Percentiles rank a stretch among this genome's conserved stretches.
These are phyloP conservation scores for Vicia sativa DNA, from an alignment of 306 rosid species.

Conservation along the genomic window DNA sequence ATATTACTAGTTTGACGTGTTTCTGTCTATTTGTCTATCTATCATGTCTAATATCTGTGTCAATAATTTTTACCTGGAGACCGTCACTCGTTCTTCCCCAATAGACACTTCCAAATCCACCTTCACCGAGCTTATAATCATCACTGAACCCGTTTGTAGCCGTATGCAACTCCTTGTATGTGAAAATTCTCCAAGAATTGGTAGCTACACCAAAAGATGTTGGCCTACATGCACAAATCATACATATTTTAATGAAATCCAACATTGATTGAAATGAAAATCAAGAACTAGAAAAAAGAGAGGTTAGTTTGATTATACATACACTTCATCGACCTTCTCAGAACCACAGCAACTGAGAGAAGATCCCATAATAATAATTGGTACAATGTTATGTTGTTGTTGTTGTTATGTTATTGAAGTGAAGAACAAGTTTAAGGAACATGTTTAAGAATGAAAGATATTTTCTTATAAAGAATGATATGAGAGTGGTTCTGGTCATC, in stretches of 20 bases:
- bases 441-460: conserved; percentile 30
- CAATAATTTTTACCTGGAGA: conserved; percentile 51
- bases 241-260: not conserved
- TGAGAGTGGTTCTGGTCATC: not conserved
- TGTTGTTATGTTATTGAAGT: conserved; percentile 22
- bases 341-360: conserved; percentile 62
- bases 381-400: not conserved
- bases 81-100: conserved; percentile 85
- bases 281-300: not conserved
- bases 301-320: conserved; percentile 16
- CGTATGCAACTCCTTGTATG: conserved; percentile 77
- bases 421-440: conserved; percentile 20
- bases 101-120: conserved; percentile 88
- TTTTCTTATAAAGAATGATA: conserved; percentile 38
- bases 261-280: not conserved
- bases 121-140: conserved; percentile 81
- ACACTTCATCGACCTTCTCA: conserved; percentile 71
- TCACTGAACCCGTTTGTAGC: conserved; percentile 86
- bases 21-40: too few species aligned
- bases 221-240: conserved; percentile 42
- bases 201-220: conserved; percentile 46
- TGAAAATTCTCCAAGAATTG: conserved; percentile 78
- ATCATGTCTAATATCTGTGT: not conserved
- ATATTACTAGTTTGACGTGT: too few species aligned
- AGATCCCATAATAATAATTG: conserved; percentile 62